Evolutionary conservation across 768 basidiomycete genomes (phyloP).

Genomic region (Royoungia palumana): DNA sequence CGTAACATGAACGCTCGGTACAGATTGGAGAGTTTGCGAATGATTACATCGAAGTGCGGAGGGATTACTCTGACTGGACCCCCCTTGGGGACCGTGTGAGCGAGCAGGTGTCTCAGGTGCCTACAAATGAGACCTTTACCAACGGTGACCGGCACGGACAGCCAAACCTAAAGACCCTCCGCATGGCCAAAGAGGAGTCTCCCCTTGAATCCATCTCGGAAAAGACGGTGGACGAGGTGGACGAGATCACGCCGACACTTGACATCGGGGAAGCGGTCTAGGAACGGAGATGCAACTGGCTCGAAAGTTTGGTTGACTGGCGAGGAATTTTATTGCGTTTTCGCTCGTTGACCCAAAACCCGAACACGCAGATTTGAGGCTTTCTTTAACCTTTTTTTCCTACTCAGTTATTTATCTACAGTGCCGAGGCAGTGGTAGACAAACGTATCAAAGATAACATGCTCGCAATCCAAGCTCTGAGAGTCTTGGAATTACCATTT

Average conservation of each 20-base stretch:
- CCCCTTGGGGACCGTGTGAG: constrained; percentile 19
- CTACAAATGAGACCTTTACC: constrained; percentile 9
- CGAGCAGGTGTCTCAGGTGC: constrained; percentile 4
- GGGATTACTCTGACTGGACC: constrained; percentile 59
- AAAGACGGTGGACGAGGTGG: constrained; percentile 5
- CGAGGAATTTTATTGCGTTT: neutral
- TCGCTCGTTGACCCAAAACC: neutral
- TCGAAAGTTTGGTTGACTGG: neutral
- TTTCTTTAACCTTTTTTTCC: no score
- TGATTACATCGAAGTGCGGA: constrained; percentile 67
- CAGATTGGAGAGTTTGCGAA: constrained; percentile 69
- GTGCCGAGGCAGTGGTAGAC: neutral
- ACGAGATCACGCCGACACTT: no score
- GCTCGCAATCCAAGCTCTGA: neutral
- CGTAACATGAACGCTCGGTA: neutral
- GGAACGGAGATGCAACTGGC: neutral
- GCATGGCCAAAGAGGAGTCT: constrained; percentile 11
- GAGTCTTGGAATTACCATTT: neutral
- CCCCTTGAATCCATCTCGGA: constrained; percentile 15
- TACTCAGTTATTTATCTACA: neutral
- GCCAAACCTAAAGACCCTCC: constrained; percentile 23
- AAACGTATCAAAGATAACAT: neutral
- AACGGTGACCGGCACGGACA: constrained; percentile 40
- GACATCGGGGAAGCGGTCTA: neutral
- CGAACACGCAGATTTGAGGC: neutral